Percentiles rank a stretch among this genome's conserved stretches.
These are phyloP conservation scores for Rhododendron simsii DNA, from an alignment of 148 eudicot species.

Conservation along the genomic window DNA sequence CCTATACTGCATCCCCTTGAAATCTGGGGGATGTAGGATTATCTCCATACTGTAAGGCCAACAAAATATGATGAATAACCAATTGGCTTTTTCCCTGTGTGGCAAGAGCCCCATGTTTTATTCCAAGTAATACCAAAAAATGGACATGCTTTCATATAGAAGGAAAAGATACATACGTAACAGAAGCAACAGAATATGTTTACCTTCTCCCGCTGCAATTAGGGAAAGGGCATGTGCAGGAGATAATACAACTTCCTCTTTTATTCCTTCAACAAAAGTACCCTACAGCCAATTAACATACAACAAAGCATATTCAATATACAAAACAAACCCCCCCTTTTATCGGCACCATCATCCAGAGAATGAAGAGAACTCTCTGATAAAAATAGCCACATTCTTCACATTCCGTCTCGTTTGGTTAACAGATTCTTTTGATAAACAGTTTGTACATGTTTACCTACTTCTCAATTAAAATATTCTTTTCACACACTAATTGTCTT, in stretches of 20 bases:
- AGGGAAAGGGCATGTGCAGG: slow-evolving; percentile 99
- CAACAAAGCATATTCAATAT: neutral
- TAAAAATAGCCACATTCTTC: neutral
- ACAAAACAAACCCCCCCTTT: neutral
- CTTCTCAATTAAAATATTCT: neutral
- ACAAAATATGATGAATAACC: neutral
- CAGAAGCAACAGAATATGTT: neutral
- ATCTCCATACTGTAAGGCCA: neutral
- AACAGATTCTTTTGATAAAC: neutral
- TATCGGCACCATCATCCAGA: neutral
- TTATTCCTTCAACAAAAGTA: slow-evolving; percentile 88
- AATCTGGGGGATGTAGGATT: neutral
- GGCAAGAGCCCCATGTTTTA: neutral
- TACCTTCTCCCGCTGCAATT: slow-evolving; percentile 99
- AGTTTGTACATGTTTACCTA: neutral
- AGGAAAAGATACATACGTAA: neutral
- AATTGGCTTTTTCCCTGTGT: neutral
- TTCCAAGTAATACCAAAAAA: neutral
- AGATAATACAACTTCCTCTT: slow-evolving; percentile 96
- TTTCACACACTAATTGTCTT: neutral
- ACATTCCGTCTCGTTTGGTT: neutral
- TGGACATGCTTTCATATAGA: neutral
- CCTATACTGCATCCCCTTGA: neutral
- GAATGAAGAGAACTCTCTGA: neutral
- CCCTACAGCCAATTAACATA: slow-evolving; percentile 54